Evolutionary conservation across 2,329 filamentous ascomycete species (phyloP).

Genomic region (Talaromyces sp.): DNA sequence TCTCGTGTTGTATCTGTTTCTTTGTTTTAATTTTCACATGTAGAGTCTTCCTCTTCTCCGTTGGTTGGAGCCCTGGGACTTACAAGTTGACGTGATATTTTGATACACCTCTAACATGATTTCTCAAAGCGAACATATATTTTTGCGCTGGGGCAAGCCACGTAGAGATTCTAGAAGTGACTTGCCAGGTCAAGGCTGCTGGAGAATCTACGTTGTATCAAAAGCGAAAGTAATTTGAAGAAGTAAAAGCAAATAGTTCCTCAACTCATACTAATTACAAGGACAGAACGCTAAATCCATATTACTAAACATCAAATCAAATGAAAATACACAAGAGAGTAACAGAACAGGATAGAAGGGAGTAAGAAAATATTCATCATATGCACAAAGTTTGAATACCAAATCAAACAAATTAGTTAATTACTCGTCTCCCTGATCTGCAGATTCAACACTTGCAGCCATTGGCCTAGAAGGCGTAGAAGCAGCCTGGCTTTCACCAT

Average conservation of each 20-base stretch:
- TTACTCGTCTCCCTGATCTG: not conserved
- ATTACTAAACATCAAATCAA: not conserved
- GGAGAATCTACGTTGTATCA: not conserved
- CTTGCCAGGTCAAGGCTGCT: not conserved
- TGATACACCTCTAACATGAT: not conserved
- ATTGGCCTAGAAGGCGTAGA: not conserved
- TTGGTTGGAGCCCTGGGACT: not conserved
- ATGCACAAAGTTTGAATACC: not conserved
- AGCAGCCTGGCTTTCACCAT: conserved; percentile 8
- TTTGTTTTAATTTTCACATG: not conserved
- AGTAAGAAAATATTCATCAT: not conserved
- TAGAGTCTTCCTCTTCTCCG: not conserved
- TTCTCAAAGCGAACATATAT: no score
- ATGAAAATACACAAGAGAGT: not conserved
- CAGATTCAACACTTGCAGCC: conserved; percentile 4
- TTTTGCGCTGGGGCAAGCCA: not conserved
- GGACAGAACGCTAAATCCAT: not conserved
- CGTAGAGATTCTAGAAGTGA: not conserved
- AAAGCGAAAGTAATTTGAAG: not conserved
- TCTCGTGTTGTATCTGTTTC: not conserved
- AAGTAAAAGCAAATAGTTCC: not conserved
- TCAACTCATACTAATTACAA: not conserved
- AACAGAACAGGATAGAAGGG: not conserved
- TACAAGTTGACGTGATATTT: not conserved
- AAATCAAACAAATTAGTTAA: not conserved